These are phyloP conservation scores for Aspergillus fructus DNA, from an alignment of 2,329 filamentous ascomycete species.

Conservation along the genomic window DNA sequence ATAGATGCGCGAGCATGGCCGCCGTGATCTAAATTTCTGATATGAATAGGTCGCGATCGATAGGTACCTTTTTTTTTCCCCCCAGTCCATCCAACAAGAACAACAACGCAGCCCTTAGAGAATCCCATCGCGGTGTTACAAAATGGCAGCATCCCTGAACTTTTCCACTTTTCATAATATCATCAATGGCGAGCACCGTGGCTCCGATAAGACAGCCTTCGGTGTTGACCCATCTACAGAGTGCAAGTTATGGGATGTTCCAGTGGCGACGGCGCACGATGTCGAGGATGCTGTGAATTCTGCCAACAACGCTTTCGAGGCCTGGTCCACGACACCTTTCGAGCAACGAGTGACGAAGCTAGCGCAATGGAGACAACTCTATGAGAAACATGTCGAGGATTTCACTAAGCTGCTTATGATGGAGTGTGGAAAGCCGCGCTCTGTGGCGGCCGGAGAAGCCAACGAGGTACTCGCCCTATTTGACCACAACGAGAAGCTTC, in stretches of 20 bases:
- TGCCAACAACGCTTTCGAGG: neutral
- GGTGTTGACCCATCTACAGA: neutral
- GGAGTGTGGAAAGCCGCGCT: neutral
- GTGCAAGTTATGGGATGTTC: neutral
- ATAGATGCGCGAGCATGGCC: too few species aligned
- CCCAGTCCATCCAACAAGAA: too few species aligned
- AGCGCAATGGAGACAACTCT: too few species aligned
- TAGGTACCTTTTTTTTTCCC: too few species aligned
- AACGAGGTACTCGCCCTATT: too few species aligned
- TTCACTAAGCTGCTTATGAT: neutral
- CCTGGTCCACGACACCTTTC: neutral
- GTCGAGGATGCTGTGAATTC: neutral
- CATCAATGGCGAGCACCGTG: neutral
- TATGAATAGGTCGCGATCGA: too few species aligned
- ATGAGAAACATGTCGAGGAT: too few species aligned
- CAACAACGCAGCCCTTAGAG: too few species aligned
- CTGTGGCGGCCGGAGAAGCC: too few species aligned
- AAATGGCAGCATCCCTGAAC: too few species aligned
- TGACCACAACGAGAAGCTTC: neutral
- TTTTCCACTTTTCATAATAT: neutral
- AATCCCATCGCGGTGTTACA: too few species aligned
- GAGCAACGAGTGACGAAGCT: neutral
- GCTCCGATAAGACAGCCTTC: neutral
- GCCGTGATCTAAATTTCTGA: accelerated
- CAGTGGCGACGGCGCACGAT: neutral